Evolutionary conservation across 1,284 basidiomycete genomes (phyloP).

Genomic region (Lentinula novae-zelandiae): DNA sequence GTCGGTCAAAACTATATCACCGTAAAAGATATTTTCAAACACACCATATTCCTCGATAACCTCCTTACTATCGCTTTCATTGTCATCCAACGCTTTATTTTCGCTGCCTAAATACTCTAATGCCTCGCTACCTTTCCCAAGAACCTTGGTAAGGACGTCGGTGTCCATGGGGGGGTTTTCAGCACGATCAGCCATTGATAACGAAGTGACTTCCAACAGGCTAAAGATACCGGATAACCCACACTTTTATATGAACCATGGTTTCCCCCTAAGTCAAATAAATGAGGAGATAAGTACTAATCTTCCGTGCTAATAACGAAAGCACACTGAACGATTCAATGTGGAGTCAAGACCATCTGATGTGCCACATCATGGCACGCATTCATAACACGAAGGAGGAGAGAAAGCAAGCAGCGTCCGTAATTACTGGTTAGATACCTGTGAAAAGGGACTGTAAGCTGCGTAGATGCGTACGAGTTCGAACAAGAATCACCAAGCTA

Average conservation of each 20-base stretch:
- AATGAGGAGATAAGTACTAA: conserved; percentile 1
- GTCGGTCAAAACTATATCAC: background rate
- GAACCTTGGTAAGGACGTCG: conserved; percentile 11
- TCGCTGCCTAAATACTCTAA: conserved; percentile 15
- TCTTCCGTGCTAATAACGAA: background rate
- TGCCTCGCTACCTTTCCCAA: conserved; percentile 4
- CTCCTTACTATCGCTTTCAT: conserved; percentile 11
- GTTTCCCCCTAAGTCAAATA: too few relatives aligned
- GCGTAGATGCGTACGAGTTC: too few relatives aligned
- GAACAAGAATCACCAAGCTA: too few relatives aligned
- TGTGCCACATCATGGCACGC: background rate
- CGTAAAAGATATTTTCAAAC: conserved; percentile 9
- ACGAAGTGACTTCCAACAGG: background rate
- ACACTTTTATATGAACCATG: background rate
- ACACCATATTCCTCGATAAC: conserved; percentile 12
- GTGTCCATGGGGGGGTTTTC: conserved; percentile 11
- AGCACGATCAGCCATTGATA: conserved; percentile 2
- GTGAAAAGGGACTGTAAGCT: too few relatives aligned
- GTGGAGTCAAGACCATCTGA: background rate
- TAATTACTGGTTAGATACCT: too few relatives aligned
- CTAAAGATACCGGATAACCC: background rate
- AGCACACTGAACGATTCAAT: background rate
- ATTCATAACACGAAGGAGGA: too few relatives aligned
- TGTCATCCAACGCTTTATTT: conserved; percentile 14
- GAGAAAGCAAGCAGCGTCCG: too few relatives aligned